Evolutionary conservation across 1,284 basidiomycete species (phyloP), one percentile per base, ranked within the genome.

Genomic region (Tylopilus orsonianus): DNA sequence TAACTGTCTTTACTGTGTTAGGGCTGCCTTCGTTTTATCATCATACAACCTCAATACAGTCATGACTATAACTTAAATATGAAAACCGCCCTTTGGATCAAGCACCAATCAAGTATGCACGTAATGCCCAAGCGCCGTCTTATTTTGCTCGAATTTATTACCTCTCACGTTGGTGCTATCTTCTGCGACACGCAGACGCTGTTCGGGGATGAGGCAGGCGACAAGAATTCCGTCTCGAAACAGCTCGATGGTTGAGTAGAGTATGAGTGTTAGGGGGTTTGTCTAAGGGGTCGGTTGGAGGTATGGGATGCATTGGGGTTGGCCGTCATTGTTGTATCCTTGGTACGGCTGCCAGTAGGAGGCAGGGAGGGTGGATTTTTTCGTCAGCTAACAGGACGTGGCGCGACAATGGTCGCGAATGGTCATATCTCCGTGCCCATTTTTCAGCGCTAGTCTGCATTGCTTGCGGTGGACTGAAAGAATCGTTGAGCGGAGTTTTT

Each of bases 391-490:
- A 20, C 2, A 9, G 16, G 23, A 39, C 24, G 22, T 10, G 16
- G 24, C 9, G 24, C 16, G 24, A 16, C 23, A 18, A 39, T 18
- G n/a, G 32, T 18, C 24, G 18, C 12, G 8, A 27, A 40, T 18
- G n/a, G 16, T 57, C 46, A 0, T 47, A 57, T 42, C 48, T 59
- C 55, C 50, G 59, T 12, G 46, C 24, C 27, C 27, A 48, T 14
- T 27, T 23, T 33, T 44, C 50, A 10, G 20, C 16, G 14, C 24
- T 16, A 4, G 44, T 59, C 16, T 42, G 44, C 44, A 57, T 56
- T 29, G 26, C 9, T 23, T 59, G 35, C 24, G 42, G 14, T 5
- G 40, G 40, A 27, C 57, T 59, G 19, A 13, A 19, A 20, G n/a
- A 7, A 10, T 5, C 32, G 32, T 24, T 10, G 14, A 22, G 20